These are phyloP conservation scores for Dactylellina parvicollis DNA, from an alignment of 2,329 filamentous ascomycete species.

Conservation along the genomic window DNA sequence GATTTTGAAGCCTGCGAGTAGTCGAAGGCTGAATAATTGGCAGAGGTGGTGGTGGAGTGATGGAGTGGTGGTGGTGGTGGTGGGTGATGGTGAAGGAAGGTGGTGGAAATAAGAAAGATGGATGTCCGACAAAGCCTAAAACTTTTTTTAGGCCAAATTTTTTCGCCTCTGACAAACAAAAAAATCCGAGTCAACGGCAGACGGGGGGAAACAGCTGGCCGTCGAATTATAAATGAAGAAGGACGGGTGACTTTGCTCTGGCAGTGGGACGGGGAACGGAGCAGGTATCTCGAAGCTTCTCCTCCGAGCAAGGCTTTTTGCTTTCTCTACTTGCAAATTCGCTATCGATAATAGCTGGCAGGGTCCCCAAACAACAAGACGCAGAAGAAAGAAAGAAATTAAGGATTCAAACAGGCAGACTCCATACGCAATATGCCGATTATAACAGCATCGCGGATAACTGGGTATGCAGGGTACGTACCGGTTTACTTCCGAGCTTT, in stretches of 20 bases:
- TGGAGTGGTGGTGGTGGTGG: not conserved
- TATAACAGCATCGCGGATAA: not conserved
- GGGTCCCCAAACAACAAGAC: not conserved
- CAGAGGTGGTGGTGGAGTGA: not conserved
- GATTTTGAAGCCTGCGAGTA: not conserved
- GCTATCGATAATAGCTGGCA: not conserved
- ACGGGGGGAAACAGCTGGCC: not conserved
- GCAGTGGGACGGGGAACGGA: not conserved
- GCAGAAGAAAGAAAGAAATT: not conserved
- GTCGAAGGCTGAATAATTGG: constrained; percentile 27
- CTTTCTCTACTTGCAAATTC: not conserved
- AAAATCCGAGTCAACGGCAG: not conserved
- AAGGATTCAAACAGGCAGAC: constrained; percentile 37
- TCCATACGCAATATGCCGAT: not conserved
- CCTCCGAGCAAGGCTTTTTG: constrained; percentile 11
- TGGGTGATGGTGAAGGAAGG: constrained; percentile 25
- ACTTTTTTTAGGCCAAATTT: constrained; percentile 14
- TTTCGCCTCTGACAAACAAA: constrained; percentile 22
- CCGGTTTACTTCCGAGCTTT: not conserved
- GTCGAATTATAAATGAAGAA: not conserved
- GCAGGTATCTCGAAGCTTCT: constrained; percentile 36
- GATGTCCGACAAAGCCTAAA: constrained; percentile 7
- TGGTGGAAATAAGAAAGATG: constrained; percentile 43
- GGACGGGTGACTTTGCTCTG: not conserved
- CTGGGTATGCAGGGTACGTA: constrained; percentile 11